Evolutionary conservation across 805 yeast genomes (phyloP), one percentile per base, ranked within the genome.

Genomic region (Hanseniaspora mollemarum): DNA sequence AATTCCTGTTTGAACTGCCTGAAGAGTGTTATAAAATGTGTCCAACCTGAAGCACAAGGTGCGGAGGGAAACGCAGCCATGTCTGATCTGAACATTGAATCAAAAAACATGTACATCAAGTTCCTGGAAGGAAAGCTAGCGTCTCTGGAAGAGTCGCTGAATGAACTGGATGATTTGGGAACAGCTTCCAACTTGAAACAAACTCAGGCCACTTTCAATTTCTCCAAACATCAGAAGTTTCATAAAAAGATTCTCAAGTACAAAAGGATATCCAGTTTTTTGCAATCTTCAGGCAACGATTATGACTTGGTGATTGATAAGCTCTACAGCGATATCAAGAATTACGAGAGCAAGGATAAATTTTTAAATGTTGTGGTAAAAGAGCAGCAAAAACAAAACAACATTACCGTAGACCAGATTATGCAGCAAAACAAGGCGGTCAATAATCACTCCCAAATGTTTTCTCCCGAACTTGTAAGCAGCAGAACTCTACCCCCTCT

Each of bases 1-100:
- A 85, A 85, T 6, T 69, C 77, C 44, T 80, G 86, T 58, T 76
- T 83, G 4, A 77, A 79, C 38, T 80, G 86, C 64, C 64, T 79
- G 49, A 78, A 78, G 58, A 80, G 84, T 1, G 78, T 76, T 29
- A 77, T 73, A 6, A 66, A 71, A 53, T 80, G 86, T 60, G 68
- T 78, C 6, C 81, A 80, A 60, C 87, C 87, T 18, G 19, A 25
- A 2, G 22, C 41, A 1, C 19, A 35, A 16, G 33, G 28, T 36
- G 19, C 18, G 13, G 49, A 40, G 16, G 39, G 39, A 16, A 35
- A 43, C 26, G 18, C 12, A 33, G 32, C 13, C 37, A 32, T 16
- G 29, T 19, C 64, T 4, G 31, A 32, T 18, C 22, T 69, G 65
- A 55, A 62, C 67, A 12, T 72, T 71, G 12, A 63, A 10, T 32